Evolutionary conservation across 2,329 filamentous ascomycete genomes (phyloP).

Genomic region (Penicillium sp.): DNA sequence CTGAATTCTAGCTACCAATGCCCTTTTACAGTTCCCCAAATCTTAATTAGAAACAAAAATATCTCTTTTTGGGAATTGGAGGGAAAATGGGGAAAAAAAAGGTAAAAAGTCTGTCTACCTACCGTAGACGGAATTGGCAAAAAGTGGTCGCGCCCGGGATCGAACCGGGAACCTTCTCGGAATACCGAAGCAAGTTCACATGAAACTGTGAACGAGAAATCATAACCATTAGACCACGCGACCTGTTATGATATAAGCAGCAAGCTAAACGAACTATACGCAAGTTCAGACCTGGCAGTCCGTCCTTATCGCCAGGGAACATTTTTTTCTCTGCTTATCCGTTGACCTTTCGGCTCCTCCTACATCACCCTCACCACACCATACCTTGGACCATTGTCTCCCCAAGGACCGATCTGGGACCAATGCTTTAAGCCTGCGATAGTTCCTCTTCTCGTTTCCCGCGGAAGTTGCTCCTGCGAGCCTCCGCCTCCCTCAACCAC

Average conservation of each 20-base stretch:
- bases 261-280: not conserved
- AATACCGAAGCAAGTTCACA: not conserved
- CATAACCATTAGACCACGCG: conserved; percentile 1
- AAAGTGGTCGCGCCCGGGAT: not conserved
- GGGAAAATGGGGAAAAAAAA: too few species aligned
- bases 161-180: conserved; percentile 1
- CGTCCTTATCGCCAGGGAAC: conserved; percentile 9
- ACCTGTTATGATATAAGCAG: not conserved
- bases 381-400: not conserved
- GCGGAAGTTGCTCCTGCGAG: not conserved
- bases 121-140: not conserved
- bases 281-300: too few species aligned
- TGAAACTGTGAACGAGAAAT: not conserved
- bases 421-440: not conserved
- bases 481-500: not conserved
- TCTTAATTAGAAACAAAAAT: too few species aligned
- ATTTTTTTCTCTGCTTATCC: conserved; percentile 8
- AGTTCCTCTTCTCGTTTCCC: not conserved
- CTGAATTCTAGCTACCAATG: too few species aligned
- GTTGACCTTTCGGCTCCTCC: not conserved
- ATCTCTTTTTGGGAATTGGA: too few species aligned
- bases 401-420: not conserved
- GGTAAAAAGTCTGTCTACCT: too few species aligned
- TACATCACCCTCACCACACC: not conserved
- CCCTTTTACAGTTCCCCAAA: too few species aligned